These are phyloP conservation scores for Neurospora tetrasperma DNA, from an alignment of 495 filamentous ascomycete genomes.

Conservation along the genomic window DNA sequence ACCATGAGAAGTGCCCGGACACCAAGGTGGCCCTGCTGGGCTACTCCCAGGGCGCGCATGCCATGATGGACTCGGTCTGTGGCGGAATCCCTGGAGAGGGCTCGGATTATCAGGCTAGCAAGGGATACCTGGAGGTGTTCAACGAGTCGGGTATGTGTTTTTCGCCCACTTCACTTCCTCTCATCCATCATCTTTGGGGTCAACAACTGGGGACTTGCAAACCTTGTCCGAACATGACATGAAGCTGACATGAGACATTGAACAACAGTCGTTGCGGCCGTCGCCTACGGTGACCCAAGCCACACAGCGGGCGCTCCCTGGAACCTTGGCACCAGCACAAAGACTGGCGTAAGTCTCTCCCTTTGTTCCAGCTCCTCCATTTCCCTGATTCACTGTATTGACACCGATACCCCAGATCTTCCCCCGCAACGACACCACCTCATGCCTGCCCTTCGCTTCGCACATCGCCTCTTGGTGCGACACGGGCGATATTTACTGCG, in stretches of 20 bases:
- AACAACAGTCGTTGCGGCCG: conserved; percentile 12
- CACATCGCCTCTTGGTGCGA: conserved; percentile 17
- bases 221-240: too few relatives aligned
- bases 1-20: conserved; percentile 14
- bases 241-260: conserved; percentile 2
- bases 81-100: not conserved
- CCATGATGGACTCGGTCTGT: conserved; percentile 6
- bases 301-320: conserved; percentile 7
- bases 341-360: conserved; percentile 9
- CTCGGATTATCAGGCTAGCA: not conserved
- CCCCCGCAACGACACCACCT: conserved; percentile 4
- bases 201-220: not conserved
- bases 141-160: not conserved
- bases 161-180: not conserved
- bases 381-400: not conserved
- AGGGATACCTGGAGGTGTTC: not conserved
- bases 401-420: conserved; percentile 10
- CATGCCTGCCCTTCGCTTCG: conserved; percentile 9
- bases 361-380: not conserved
- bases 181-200: not conserved
- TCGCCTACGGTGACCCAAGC: conserved; percentile 17
- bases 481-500: conserved; percentile 20
- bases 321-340: conserved; percentile 13
- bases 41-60: conserved; percentile 18
- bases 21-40: conserved; percentile 21